phyloP scores from a whole-genome alignment of 306 rosid genomes.

The Pyrus communis region DNA sequence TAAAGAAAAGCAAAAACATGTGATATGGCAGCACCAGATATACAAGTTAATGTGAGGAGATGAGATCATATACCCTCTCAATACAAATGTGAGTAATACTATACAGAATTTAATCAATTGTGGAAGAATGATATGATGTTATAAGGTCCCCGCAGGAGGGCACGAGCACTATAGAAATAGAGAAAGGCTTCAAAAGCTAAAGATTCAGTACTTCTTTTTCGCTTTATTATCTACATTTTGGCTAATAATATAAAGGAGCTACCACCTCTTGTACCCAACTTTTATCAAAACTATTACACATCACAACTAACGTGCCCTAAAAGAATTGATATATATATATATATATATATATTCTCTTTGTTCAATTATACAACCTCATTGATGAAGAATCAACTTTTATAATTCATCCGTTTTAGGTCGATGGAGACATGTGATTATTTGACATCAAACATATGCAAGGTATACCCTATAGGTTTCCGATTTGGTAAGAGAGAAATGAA shows the following conservation, averaged over 20 bases:
- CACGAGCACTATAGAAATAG: background rate
- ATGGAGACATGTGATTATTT: background rate
- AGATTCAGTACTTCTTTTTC: background rate
- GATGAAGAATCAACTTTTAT: background rate
- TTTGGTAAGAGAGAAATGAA: background rate
- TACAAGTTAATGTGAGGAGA: too few relatives aligned
- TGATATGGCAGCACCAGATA: too few relatives aligned
- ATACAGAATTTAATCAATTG: background rate
- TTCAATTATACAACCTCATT: background rate
- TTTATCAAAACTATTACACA: background rate
- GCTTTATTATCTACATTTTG: slow-evolving; percentile 16
- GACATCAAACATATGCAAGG: background rate
- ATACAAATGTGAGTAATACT: too few relatives aligned
- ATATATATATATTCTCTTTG: background rate
- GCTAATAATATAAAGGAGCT: background rate
- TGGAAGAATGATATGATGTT: slow-evolving; percentile 8
- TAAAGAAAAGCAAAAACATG: too few relatives aligned
- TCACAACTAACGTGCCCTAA: background rate
- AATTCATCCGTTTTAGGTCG: background rate
- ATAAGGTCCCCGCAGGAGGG: slow-evolving; percentile 13
- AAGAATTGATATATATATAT: background rate
- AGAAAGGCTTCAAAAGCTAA: slow-evolving; percentile 9
- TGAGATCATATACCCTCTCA: background rate
- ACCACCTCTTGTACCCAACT: background rate
- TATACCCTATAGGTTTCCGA: too few relatives aligned